Percentiles rank a stretch among this genome's conserved stretches.
Evolutionary conservation across 306 rosid species (phyloP).

Genomic region (Castanea mollissima): DNA sequence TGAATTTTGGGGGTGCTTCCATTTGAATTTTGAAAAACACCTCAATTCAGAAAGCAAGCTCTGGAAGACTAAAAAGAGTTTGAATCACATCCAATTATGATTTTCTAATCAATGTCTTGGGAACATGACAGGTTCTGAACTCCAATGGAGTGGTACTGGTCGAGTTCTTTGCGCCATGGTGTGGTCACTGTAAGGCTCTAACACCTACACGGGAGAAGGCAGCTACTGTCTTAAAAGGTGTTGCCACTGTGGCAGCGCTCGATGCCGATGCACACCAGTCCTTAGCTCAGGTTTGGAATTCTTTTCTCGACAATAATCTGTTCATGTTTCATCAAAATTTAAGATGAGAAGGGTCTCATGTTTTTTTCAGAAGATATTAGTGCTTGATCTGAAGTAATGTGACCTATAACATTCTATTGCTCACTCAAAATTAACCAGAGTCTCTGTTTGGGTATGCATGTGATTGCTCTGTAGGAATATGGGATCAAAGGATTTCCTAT

Average conservation of each 20-base stretch:
- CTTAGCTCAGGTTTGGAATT: constrained; percentile 71
- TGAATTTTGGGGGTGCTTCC: too few relatives aligned
- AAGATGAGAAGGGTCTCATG: neutral
- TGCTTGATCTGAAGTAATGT: neutral
- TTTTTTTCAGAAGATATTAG: neutral
- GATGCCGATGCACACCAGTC: constrained; percentile 93
- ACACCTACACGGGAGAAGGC: constrained; percentile 96
- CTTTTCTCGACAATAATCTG: neutral
- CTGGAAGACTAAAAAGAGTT: neutral
- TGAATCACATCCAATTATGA: neutral
- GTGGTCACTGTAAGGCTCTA: constrained; percentile 96
- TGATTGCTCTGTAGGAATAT: constrained; percentile 60
- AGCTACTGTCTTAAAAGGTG: constrained; percentile 86
- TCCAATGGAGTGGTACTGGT: constrained; percentile 89
- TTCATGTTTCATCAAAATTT: neutral
- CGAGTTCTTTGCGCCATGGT: constrained; percentile 99
- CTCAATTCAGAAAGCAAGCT: neutral
- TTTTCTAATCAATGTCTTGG: neutral
- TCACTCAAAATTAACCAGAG: neutral
- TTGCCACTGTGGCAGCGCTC: constrained; percentile 88
- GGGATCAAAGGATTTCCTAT: constrained; percentile 93
- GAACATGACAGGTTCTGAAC: constrained; percentile 72
- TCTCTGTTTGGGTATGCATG: constrained; percentile 13
- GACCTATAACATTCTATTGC: neutral
- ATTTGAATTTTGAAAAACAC: neutral